Percentiles rank a stretch among this genome's conserved stretches.
phyloP scores from a whole-genome alignment of 116 monocot species.

The Iris pallida region DNA sequence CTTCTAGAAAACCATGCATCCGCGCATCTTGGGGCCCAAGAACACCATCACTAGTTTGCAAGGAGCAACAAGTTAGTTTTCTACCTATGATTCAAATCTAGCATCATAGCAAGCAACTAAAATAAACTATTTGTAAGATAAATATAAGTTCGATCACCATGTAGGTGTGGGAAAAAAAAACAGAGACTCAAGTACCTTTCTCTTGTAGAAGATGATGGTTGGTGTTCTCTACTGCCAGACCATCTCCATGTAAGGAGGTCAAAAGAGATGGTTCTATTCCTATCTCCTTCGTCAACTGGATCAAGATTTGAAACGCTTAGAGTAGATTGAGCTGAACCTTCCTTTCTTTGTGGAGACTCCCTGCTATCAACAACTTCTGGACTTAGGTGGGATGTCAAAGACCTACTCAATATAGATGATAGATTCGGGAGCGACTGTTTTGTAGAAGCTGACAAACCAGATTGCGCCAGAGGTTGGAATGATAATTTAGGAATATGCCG shows the following conservation, averaged over 20 bases:
- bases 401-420: slow-evolving; percentile 61
- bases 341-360: slow-evolving; percentile 49
- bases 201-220: slow-evolving; percentile 17
- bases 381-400: slow-evolving; percentile 55
- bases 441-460: slow-evolving; percentile 37
- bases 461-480: slow-evolving; percentile 51
- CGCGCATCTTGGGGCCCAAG: slow-evolving; percentile 37
- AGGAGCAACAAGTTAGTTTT: slow-evolving; percentile 4
- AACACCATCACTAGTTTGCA: slow-evolving; percentile 31
- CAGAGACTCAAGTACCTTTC: slow-evolving; percentile 38
- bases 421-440: slow-evolving; percentile 69
- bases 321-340: slow-evolving; percentile 27
- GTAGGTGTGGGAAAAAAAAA: background rate
- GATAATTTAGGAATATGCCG: slow-evolving; percentile 79
- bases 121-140: background rate
- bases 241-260: slow-evolving; percentile 78
- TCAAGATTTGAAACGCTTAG: slow-evolving; percentile 28
- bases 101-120: too few relatives aligned
- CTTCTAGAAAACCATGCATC: slow-evolving; percentile 57
- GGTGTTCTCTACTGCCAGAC: slow-evolving; percentile 42
- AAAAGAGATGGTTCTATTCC: slow-evolving; percentile 48
- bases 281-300: slow-evolving; percentile 31
- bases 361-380: slow-evolving; percentile 45
- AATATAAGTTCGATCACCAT: background rate
- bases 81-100: background rate